Evolutionary conservation across 192 early-diverging fungal species (phyloP).

Genomic region (Thamnidium elegans): DNA sequence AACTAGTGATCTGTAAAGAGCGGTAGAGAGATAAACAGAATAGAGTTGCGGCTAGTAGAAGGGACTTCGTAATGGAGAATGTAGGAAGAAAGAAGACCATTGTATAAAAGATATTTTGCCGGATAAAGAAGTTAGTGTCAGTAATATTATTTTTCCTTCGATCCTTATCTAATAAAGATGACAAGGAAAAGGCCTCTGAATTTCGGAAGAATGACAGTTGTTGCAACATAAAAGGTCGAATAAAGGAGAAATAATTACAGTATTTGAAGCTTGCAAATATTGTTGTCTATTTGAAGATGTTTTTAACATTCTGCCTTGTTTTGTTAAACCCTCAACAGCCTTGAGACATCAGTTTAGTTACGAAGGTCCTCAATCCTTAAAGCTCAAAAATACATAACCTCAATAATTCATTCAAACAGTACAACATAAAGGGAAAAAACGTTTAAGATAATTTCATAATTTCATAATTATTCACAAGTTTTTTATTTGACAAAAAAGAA

Average conservation of each 20-base stretch:
- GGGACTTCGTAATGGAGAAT: slow-evolving; percentile 2
- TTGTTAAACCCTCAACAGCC: too few species aligned
- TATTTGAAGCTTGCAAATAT: background rate
- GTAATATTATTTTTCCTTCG: slow-evolving; percentile 3
- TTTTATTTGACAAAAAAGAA: slow-evolving; percentile 1
- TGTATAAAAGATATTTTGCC: background rate
- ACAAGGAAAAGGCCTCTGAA: slow-evolving; percentile 1
- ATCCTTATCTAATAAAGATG: background rate
- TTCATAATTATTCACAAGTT: background rate
- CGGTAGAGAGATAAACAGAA: slow-evolving; percentile 3
- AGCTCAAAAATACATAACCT: slow-evolving; percentile 4
- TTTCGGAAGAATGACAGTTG: slow-evolving; percentile 1
- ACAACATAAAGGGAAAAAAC: slow-evolving; percentile 1
- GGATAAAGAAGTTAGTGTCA: slow-evolving; percentile 1
- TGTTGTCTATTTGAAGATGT: too few species aligned
- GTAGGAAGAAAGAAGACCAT: slow-evolving; percentile 1
- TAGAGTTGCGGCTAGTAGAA: slow-evolving; percentile 1
- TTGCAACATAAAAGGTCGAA: background rate
- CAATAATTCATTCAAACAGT: slow-evolving; percentile 1
- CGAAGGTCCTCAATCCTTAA: too few species aligned
- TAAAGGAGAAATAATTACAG: background rate
- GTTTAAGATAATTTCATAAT: background rate
- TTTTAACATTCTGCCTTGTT: too few species aligned
- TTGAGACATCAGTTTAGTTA: too few species aligned
- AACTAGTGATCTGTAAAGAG: slow-evolving; percentile 1